phyloP scores from a whole-genome alignment of 2,329 filamentous ascomycete species.

The Fusarium mangiferae region DNA sequence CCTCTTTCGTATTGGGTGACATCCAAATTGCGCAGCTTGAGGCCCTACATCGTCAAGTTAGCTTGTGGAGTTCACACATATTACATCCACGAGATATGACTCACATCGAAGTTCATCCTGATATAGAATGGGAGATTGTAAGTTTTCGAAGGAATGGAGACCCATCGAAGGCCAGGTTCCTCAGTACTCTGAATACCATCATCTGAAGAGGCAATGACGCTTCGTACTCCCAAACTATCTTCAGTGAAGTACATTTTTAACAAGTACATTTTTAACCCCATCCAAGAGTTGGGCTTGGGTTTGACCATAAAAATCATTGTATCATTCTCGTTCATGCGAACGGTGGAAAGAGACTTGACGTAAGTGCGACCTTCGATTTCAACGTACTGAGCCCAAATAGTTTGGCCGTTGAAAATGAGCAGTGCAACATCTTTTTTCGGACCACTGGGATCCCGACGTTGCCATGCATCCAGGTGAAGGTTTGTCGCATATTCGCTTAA shows the following conservation, averaged over 20 bases:
- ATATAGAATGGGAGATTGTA: background rate
- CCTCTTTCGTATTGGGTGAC: background rate
- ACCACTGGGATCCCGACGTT: rapidly evolving
- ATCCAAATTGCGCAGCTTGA: background rate
- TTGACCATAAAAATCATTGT: background rate
- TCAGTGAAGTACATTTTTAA: background rate
- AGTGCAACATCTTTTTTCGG: rapidly evolving
- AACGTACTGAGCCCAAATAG: background rate
- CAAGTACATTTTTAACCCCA: background rate
- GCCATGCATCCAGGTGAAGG: background rate
- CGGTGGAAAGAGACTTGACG: background rate
- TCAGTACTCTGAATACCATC: background rate
- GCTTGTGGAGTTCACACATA: background rate
- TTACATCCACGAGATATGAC: background rate
- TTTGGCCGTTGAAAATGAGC: background rate
- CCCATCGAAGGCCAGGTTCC: background rate
- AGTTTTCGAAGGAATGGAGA: rapidly evolving
- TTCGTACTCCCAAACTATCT: background rate
- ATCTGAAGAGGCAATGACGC: background rate
- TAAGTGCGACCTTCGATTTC: background rate
- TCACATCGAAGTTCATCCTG: background rate
- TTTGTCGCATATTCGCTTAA: background rate
- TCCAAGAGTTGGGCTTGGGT: rapidly evolving
- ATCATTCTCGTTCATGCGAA: background rate
- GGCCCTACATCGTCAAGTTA: background rate